Evolutionary conservation across 1,139 yeast genomes (phyloP).

Genomic region (Pichia sp.): DNA sequence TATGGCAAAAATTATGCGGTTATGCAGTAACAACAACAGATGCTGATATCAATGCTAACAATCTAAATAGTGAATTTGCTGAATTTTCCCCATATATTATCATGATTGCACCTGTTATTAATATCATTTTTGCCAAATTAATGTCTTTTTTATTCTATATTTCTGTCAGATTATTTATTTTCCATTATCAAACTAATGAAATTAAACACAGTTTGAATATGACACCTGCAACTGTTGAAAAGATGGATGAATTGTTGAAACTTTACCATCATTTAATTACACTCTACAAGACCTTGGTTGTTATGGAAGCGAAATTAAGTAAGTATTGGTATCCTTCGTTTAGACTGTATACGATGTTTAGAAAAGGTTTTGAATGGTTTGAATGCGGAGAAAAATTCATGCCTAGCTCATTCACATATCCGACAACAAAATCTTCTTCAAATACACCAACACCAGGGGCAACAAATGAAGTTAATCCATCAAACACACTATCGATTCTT

Average conservation of each 20-base stretch:
- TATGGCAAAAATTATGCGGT: slow-evolving; percentile 5
- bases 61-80: not conserved
- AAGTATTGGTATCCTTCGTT: slow-evolving; percentile 22
- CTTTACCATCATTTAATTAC: slow-evolving; percentile 6
- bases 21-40: not conserved
- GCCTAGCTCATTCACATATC: slow-evolving; percentile 12
- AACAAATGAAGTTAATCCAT: no score
- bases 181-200: not conserved
- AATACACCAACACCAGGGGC: no score
- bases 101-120: slow-evolving; percentile 9
- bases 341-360: slow-evolving; percentile 17
- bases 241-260: slow-evolving; percentile 1
- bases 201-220: not conserved
- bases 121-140: slow-evolving; percentile 8
- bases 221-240: not conserved
- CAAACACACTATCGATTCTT: not conserved
- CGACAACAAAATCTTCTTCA: not conserved
- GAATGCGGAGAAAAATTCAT: slow-evolving; percentile 23
- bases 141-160: slow-evolving; percentile 8
- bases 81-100: slow-evolving; percentile 2
- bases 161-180: slow-evolving; percentile 8
- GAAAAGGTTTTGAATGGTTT: slow-evolving; percentile 22
- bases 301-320: slow-evolving; percentile 18
- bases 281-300: slow-evolving; percentile 17
- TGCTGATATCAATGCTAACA: not conserved